Evolutionary conservation across 2,329 filamentous ascomycete genomes (phyloP).

Genomic region (Fusarium keratoplasticum): DNA sequence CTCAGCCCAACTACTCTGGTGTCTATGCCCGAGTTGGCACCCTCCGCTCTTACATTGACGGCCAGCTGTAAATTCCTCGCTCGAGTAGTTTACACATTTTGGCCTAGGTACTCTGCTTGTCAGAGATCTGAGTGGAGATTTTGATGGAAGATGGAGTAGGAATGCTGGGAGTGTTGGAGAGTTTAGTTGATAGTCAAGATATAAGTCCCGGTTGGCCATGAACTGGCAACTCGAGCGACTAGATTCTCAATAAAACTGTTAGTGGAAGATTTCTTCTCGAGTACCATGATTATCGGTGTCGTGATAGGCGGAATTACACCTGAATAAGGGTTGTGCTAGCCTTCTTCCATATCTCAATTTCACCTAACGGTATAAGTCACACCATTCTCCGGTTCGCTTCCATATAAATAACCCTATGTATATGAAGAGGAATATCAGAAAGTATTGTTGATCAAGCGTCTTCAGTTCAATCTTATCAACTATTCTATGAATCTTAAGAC

Average conservation of each 20-base stretch:
- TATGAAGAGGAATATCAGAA: background rate
- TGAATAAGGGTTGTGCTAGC: background rate
- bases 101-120: background rate
- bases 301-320: background rate
- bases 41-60: slow-evolving; percentile 44
- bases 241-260: background rate
- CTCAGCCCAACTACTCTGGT: slow-evolving; percentile 38
- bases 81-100: background rate
- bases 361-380: background rate
- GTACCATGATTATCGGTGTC: background rate
- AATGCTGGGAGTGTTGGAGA: background rate
- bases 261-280: background rate
- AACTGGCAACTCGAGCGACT: background rate
- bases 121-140: background rate
- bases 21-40: slow-evolving; percentile 46
- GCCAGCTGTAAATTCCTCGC: slow-evolving; percentile 17
- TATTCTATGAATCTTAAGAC: background rate
- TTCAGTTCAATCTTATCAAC: background rate
- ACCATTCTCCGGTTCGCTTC: background rate
- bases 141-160: background rate
- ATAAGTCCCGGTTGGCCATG: background rate
- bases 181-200: background rate
- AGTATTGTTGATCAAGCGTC: background rate
- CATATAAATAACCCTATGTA: background rate
- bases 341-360: background rate